Evolutionary conservation across 1,284 basidiomycete species (phyloP).

Genomic region (Microbotryum intermedium): DNA sequence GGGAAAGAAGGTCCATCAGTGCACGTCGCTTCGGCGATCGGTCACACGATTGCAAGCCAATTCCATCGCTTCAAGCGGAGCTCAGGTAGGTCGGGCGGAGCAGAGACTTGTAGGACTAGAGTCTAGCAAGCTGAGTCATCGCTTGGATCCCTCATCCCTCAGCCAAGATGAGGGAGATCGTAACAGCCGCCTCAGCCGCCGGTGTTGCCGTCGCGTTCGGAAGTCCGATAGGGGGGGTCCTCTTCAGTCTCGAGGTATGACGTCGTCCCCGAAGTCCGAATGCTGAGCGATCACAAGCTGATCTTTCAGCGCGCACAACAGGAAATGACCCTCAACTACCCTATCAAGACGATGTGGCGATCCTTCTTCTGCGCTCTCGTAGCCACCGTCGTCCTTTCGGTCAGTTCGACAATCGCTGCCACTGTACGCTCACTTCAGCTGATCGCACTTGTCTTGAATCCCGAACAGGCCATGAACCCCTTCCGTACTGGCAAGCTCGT

Average conservation of each 20-base stretch:
- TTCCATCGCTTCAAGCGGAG: constrained; percentile 78
- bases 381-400: constrained; percentile 89
- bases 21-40: constrained; percentile 91
- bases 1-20: constrained; percentile 99
- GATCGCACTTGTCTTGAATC: not conserved
- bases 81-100: constrained; percentile 58
- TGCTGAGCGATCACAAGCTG: not conserved
- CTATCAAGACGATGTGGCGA: constrained; percentile 96
- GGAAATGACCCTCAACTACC: constrained; percentile 98
- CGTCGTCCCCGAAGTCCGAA: not conserved
- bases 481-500: constrained; percentile 97
- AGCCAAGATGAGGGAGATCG: constrained; percentile 92
- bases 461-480: constrained; percentile 83
- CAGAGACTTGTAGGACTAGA: too few species aligned
- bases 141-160: not conserved
- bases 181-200: constrained; percentile 91
- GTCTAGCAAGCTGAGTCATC: too few species aligned
- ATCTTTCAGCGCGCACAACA: constrained; percentile 37
- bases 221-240: constrained; percentile 90
- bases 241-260: constrained; percentile 62
- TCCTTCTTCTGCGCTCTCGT: constrained; percentile 95
- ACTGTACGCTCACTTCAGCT: not conserved
- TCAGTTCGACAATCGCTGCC: constrained; percentile 43
- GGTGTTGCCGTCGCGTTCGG: constrained; percentile 97
- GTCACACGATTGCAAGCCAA: constrained; percentile 71